These are phyloP conservation scores for Striga hermonthica DNA, from an alignment of 305 asterid species.

Conservation along the genomic window DNA sequence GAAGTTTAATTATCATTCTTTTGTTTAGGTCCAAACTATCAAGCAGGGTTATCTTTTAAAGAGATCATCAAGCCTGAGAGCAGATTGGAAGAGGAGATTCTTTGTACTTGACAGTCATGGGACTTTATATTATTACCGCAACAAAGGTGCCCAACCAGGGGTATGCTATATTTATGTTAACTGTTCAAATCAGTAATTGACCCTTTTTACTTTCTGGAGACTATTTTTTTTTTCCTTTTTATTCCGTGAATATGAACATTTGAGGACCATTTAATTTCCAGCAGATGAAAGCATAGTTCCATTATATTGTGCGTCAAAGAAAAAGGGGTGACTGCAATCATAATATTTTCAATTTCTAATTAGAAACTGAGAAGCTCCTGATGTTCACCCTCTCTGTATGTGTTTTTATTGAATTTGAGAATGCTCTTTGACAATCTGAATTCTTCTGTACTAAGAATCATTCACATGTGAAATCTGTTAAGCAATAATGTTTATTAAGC, in stretches of 20 bases:
- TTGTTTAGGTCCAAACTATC: conserved; percentile 68
- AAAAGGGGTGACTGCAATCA: not conserved
- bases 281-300: conserved; percentile 17
- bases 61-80: conserved; percentile 89
- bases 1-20: conserved; percentile 27
- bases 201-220: conserved; percentile 17
- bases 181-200: conserved; percentile 31
- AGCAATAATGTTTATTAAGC: conserved; percentile 14
- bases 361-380: conserved; percentile 1
- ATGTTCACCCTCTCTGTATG: not conserved
- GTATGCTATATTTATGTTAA: conserved; percentile 39
- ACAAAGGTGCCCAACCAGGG: conserved; percentile 66
- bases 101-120: conserved; percentile 90
- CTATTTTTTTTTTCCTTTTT: conserved; percentile 18
- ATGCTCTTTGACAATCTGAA: conserved; percentile 14
- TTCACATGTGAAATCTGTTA: conserved; percentile 19
- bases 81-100: conserved; percentile 97
- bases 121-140: conserved; percentile 76
- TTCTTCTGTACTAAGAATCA: conserved; percentile 14
- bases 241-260: conserved; percentile 20
- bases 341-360: not conserved
- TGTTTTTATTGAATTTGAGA: not conserved
- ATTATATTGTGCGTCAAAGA: too few relatives aligned
- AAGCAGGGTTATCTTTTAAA: conserved; percentile 94
- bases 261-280: conserved; percentile 9